These are phyloP conservation scores for Mortierella sp. DNA, from an alignment of 371 early-diverging fungal genomes.

Conservation along the genomic window DNA sequence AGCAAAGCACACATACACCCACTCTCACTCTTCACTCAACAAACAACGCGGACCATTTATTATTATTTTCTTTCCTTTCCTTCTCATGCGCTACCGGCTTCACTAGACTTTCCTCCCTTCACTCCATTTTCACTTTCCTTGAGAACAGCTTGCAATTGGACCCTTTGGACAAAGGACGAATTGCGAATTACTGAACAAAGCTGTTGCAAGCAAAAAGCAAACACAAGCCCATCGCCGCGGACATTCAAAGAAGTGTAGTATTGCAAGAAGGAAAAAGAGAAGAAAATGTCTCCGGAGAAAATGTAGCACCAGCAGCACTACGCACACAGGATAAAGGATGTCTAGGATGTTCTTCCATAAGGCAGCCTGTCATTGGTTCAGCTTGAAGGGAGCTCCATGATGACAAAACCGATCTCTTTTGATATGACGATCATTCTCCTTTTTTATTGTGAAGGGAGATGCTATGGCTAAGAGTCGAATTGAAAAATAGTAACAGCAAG, in stretches of 20 bases:
- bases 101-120: background rate
- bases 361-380: background rate
- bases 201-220: no score
- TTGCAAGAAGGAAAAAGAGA: background rate
- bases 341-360: conserved; percentile 7
- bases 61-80: background rate
- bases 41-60: conserved; percentile 8
- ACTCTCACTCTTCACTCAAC: background rate
- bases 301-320: background rate
- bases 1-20: background rate
- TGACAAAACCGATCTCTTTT: background rate
- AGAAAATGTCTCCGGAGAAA: background rate
- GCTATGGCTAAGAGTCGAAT: background rate
- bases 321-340: background rate
- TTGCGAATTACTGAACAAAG: background rate
- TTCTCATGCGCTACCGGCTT: background rate
- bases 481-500: background rate
- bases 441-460: background rate
- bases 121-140: background rate
- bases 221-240: background rate
- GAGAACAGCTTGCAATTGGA: background rate
- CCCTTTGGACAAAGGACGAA: background rate
- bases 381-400: background rate
- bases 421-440: background rate
- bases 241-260: conserved; percentile 1